Evolutionary conservation across 805 yeast genomes (phyloP).

Genomic region (Yarrowia sp.): DNA sequence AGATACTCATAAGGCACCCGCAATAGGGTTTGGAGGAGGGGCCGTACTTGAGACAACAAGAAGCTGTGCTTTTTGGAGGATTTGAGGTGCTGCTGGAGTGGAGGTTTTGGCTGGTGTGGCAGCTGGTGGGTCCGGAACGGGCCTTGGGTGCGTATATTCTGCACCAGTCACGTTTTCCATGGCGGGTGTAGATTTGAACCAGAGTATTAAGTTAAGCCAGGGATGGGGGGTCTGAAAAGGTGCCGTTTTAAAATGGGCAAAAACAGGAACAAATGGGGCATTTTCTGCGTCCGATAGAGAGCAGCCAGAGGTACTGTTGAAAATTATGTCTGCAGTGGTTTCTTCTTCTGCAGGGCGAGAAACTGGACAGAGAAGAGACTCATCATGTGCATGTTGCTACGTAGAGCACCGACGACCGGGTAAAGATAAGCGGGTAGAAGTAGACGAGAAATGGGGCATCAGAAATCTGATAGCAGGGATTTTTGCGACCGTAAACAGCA

Average conservation of each 20-base stretch:
- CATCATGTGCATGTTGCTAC: not conserved
- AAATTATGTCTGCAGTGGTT: not conserved
- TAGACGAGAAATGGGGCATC: too few species aligned
- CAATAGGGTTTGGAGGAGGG: not conserved
- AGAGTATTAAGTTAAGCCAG: conserved; percentile 6
- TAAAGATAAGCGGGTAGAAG: not conserved
- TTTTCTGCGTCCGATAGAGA: not conserved
- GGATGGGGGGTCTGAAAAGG: not conserved
- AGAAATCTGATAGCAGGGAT: too few species aligned
- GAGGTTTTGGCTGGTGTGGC: not conserved
- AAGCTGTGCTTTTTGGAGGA: not conserved
- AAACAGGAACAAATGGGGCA: not conserved
- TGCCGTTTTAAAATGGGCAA: not conserved
- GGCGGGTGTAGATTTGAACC: not conserved
- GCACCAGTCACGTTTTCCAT: not conserved
- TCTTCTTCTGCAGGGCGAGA: too few species aligned
- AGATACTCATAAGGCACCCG: not conserved
- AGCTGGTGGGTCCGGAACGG: conserved; percentile 1
- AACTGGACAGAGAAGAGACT: too few species aligned
- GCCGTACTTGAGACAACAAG: conserved; percentile 1
- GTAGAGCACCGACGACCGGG: not conserved
- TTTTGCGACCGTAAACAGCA: too few species aligned
- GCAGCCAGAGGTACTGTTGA: not conserved
- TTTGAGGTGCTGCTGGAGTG: not conserved
- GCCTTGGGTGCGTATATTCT: not conserved